Evolutionary conservation across 345 rosid genomes (phyloP), one percentile per base, ranked within the genome.

Genomic region (Murraya koenigii): DNA sequence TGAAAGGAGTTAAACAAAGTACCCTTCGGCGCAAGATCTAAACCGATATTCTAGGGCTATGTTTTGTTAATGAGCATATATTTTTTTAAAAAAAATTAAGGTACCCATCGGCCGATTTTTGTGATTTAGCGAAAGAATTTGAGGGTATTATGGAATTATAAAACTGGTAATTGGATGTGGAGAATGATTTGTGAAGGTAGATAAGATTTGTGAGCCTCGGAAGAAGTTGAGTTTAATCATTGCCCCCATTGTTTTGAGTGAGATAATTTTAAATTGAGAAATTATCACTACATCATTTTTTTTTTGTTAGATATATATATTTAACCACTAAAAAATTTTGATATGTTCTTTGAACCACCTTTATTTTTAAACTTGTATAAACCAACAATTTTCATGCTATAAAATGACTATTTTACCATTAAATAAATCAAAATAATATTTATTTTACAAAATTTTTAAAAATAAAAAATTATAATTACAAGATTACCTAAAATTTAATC

Each of bases 1-100:
- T 69, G 54, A 38, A 78, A 63, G 71, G 71, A 28, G 79, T 85
- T 81, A 75, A 77, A 85, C 86, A 87, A 79, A 68, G 86, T 79
- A 85, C 78, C 88, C 86, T 52, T 84, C 84, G 84, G 80, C 76
- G 86, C 83, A 74, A 44, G 3, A 74, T 82, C 79, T 20, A 49
- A 17, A 32, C 74, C 85, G 75, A 65, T 76, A 71, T 66, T 79
- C 26, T 33, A 78, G 85, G 92, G 58, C 60, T 17, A 32, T 81
- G 85, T 77, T 76, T 68, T 75, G 11, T 55, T 14, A 55, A 36
- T 47, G 47, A 23, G 14, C 69, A 58, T 5, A 38, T 32, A 1
- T 3, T 2, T 60, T 58, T 61, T 39, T n/a, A n/a, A n/a, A n/a
- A n/a, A n/a, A n/a, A n/a, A 74, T 84, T 54, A 10, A 54, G 33